Percentiles rank a stretch among this genome's conserved stretches.
Conservation (phyloP, 306 rosid species). For the Medicago ruthenica region DNA sequence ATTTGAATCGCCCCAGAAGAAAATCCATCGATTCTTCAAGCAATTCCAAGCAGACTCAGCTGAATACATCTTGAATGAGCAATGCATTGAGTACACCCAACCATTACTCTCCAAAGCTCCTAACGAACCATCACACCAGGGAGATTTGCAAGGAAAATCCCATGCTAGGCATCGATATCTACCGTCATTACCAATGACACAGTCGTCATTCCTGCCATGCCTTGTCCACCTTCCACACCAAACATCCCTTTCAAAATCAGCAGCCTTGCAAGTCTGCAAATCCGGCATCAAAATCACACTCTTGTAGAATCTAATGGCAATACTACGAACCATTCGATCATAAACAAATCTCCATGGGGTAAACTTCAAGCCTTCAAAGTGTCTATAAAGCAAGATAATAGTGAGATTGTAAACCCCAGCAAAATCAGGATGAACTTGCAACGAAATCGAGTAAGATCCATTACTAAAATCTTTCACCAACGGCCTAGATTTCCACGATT, state of each 20-base stretch:
- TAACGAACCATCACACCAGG: conserved; percentile 92
- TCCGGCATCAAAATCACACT: conserved; percentile 57
- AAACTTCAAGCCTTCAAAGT: conserved; percentile 79
- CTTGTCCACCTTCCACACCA: conserved; percentile 99
- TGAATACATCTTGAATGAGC: conserved; percentile 75
- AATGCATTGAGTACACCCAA: conserved; percentile 93
- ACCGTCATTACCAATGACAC: conserved; percentile 73
- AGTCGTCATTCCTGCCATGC: conserved; percentile 73
- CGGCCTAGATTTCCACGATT: conserved; percentile 90
- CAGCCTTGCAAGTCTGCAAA: conserved; percentile 58
- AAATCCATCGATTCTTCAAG: conserved; percentile 79
- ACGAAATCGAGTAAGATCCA: conserved; percentile 75
- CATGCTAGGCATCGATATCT: conserved; percentile 72
- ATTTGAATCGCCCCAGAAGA: conserved; percentile 99
- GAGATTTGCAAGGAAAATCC: conserved; percentile 74
- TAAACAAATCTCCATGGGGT: conserved; percentile 70
- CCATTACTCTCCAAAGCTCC: conserved; percentile 94
- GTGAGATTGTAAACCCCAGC: conserved; percentile 73
- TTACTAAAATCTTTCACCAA: conserved; percentile 77
- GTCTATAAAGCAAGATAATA: conserved; percentile 78
- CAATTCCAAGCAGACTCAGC: conserved; percentile 93
- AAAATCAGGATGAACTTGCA: conserved; percentile 92
- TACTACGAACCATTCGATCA: conserved; percentile 61
- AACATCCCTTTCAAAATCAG: conserved; percentile 73
- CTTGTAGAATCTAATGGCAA: conserved; percentile 62